Evolutionary conservation across 169 alveolate genomes (phyloP), one percentile per base, ranked within the genome.

Genomic region (Eimeria tenella): DNA sequence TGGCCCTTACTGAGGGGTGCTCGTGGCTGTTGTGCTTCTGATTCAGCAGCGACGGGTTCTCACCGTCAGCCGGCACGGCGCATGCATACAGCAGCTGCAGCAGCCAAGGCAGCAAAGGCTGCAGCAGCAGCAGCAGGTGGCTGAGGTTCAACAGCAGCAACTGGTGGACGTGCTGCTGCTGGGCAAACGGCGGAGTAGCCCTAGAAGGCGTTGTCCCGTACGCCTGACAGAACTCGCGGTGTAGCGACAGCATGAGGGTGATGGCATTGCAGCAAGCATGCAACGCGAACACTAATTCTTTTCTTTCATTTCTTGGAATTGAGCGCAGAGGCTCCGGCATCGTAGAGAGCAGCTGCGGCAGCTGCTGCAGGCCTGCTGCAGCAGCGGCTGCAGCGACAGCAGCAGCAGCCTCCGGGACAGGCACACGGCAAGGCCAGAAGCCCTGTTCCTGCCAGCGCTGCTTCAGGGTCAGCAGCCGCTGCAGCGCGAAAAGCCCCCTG

Each of bases 1-100:
- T 90, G 19, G 94, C 94, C 62, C 94, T 63, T 4, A 90, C 70
- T 10, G 94, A 82, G n/a, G 94, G 94, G 89, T 90, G 94, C 62
- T 90, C 94, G 89, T 90, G 94, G 17, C 89, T 58, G 70, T 75
- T 90, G 82, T 90, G 89, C n/a, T 73, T 73, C 53, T 65, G 31
- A 82, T 82, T 90, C 50, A 90, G 82, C 52, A 90, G 89, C 4
- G 94, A 90, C 49, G 89, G 94, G 21, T 65, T 90, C 31, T 90
- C 94, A 13, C 81, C 79, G 58, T 90, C 94, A 4, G 75, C 52
- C 19, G 94, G 94, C 15, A 89, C 56, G 13, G 94, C 77, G 58
- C 89, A 65, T 15, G 94, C 94, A 62, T 90, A 90, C 52, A 90
- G 94, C 52, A 90, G 89, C 83, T 62, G 87, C 68, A 90, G 88